A percentile compares a stretch with the other conserved stretches of the same genome.
phyloP scores from a whole-genome alignment of 2,329 filamentous ascomycete species.

The Simplicillium sp. region DNA sequence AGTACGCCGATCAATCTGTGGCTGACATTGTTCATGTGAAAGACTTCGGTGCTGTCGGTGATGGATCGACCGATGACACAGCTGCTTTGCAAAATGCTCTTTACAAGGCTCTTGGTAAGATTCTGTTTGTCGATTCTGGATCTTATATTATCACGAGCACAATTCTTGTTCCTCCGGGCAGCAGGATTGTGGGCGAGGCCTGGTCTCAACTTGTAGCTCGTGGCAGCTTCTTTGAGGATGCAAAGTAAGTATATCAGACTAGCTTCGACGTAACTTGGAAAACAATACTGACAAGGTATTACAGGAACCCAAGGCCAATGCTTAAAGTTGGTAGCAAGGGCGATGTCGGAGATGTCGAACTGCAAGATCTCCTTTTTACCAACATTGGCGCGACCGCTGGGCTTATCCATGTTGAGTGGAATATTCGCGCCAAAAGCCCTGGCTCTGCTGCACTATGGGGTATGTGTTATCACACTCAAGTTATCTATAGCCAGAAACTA shows the following conservation, averaged over 20 bases:
- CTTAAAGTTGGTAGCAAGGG: slow-evolving; percentile 55
- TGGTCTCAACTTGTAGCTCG: slow-evolving; percentile 18
- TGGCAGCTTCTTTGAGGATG: slow-evolving; percentile 10
- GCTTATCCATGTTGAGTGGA: slow-evolving; percentile 64
- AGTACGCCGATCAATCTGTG: slow-evolving; percentile 27
- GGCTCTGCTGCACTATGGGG: slow-evolving; percentile 38
- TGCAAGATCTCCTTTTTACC: slow-evolving; percentile 59
- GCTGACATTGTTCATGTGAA: slow-evolving; percentile 11
- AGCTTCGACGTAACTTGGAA: background rate
- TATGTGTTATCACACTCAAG: slow-evolving; percentile 12
- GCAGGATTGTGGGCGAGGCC: slow-evolving; percentile 25
- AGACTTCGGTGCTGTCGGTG: slow-evolving; percentile 3
- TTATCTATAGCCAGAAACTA: slow-evolving; percentile 28
- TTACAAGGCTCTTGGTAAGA: background rate
- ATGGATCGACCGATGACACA: slow-evolving; percentile 39
- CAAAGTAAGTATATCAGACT: slow-evolving; percentile 1
- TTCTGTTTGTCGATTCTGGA: slow-evolving; percentile 27
- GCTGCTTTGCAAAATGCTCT: slow-evolving; percentile 29
- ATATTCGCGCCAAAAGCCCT: slow-evolving; percentile 6
- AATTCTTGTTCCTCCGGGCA: slow-evolving; percentile 19
- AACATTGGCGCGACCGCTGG: slow-evolving; percentile 57
- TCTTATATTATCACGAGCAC: slow-evolving; percentile 28
- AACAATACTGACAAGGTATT: slow-evolving; percentile 1
- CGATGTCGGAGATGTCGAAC: slow-evolving; percentile 56
- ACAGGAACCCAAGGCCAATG: slow-evolving; percentile 49